A percentile compares a stretch with the other conserved stretches of the same genome.
These are phyloP conservation scores for Geotrichum australiense DNA, from an alignment of 1,139 yeast genomes.

Conservation along the genomic window DNA sequence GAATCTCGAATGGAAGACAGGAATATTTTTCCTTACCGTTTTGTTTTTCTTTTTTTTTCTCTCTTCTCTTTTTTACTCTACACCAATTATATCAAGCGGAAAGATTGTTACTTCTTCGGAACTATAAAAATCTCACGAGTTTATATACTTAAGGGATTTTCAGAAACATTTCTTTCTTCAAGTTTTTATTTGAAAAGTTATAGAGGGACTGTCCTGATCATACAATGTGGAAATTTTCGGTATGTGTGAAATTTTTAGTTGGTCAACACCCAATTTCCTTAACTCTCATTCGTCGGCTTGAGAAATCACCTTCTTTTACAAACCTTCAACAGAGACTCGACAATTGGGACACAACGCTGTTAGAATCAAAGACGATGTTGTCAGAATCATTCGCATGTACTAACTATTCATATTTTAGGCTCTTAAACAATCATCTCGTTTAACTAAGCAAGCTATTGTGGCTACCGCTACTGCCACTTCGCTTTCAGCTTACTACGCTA, in stretches of 20 bases:
- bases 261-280: neutral
- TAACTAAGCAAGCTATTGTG: slow-evolving; percentile 32
- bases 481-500: slow-evolving; percentile 31
- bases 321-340: neutral
- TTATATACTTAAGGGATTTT: too few relatives aligned
- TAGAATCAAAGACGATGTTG: too few relatives aligned
- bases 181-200: too few relatives aligned
- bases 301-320: neutral
- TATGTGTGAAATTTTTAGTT: slow-evolving; percentile 4
- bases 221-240: slow-evolving; percentile 17
- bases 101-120: too few relatives aligned
- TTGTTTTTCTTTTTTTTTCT: too few relatives aligned
- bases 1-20: too few relatives aligned
- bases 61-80: too few relatives aligned
- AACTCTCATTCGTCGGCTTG: neutral
- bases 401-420: slow-evolving; percentile 18
- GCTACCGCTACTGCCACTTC: slow-evolving; percentile 30
- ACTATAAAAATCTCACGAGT: too few relatives aligned
- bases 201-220: slow-evolving; percentile 1
- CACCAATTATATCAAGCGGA: too few relatives aligned
- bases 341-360: too few relatives aligned
- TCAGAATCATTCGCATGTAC: neutral
- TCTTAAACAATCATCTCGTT: slow-evolving; percentile 26
- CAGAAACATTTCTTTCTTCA: too few relatives aligned
- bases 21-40: too few relatives aligned